phyloP scores from a whole-genome alignment of 2,329 filamentous ascomycete species.

The Aaosphaeria pasadenensis region DNA sequence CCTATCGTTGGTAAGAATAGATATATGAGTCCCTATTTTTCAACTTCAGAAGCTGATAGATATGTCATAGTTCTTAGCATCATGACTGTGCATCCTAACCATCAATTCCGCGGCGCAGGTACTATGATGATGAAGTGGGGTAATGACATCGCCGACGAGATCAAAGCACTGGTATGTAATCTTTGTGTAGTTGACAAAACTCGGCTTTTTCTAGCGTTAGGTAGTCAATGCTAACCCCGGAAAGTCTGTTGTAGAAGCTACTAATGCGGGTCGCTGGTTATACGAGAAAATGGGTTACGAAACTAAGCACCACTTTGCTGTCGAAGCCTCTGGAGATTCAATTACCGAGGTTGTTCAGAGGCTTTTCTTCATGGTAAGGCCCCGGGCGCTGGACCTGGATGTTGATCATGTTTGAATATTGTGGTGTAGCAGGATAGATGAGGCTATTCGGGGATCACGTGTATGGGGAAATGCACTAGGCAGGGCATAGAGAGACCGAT shows the following conservation, averaged over 20 bases:
- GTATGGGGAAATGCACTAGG: no score
- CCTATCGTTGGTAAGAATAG: slow-evolving; percentile 5
- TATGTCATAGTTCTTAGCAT: slow-evolving; percentile 1
- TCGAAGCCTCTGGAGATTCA: background rate
- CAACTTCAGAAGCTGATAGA: background rate
- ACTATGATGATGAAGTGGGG: slow-evolving; percentile 4
- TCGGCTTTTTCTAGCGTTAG: background rate
- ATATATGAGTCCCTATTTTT: background rate
- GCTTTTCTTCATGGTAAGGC: background rate
- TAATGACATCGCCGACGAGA: slow-evolving; percentile 1
- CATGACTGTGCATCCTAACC: slow-evolving; percentile 5
- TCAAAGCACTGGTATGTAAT: slow-evolving; percentile 2
- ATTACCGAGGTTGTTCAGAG: background rate
- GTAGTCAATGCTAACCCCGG: background rate
- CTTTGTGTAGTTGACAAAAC: background rate
- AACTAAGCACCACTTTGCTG: background rate
- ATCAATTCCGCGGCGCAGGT: slow-evolving; percentile 3
- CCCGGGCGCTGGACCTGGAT: background rate
- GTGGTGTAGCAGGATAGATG: no score
- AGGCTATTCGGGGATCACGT: no score
- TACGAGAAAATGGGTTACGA: slow-evolving; percentile 5
- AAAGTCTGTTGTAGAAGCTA: slow-evolving; percentile 1
- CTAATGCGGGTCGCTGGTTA: slow-evolving; percentile 1
- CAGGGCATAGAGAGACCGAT: no score
- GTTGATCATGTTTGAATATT: no score